A percentile compares a stretch with the other conserved stretches of the same genome.
Evolutionary conservation across 148 eudicot species (phyloP).

Genomic region (Pouteria glomerata): DNA sequence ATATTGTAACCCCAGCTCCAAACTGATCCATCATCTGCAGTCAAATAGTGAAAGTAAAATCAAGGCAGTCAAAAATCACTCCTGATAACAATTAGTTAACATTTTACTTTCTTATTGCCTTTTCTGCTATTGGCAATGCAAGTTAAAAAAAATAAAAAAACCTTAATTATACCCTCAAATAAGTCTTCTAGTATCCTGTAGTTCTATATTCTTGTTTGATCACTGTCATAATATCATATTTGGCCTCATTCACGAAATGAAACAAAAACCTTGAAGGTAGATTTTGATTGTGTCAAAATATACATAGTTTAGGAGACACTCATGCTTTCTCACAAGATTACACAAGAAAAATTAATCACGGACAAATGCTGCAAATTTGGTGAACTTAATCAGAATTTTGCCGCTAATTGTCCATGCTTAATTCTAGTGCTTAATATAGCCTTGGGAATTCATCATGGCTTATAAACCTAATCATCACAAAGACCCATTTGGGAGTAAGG

Average conservation of each 20-base stretch:
- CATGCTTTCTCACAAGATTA: too few species aligned
- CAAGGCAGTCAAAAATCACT: not conserved
- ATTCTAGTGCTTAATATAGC: not conserved
- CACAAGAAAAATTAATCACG: too few species aligned
- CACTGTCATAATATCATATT: too few species aligned
- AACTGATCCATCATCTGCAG: conserved; percentile 85
- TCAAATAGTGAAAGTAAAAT: conserved; percentile 10
- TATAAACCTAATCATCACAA: not conserved
- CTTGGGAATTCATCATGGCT: not conserved
- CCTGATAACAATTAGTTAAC: not conserved
- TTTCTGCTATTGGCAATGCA: not conserved
- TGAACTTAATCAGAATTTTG: not conserved
- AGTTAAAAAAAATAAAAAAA: not conserved
- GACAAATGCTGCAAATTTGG: not conserved
- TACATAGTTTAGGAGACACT: too few species aligned
- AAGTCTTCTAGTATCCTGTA: too few species aligned
- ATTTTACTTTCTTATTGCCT: not conserved
- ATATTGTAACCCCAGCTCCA: conserved; percentile 93
- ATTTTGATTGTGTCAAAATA: too few species aligned
- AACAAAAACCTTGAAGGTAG: too few species aligned
- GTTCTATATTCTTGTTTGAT: too few species aligned
- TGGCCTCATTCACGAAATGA: too few species aligned
- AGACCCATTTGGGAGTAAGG: not conserved
- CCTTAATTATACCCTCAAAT: not conserved
- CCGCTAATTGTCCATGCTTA: not conserved